Conservation (phyloP, 176 grass and related monocot genomes). For the Ensete glaucum region DNA sequence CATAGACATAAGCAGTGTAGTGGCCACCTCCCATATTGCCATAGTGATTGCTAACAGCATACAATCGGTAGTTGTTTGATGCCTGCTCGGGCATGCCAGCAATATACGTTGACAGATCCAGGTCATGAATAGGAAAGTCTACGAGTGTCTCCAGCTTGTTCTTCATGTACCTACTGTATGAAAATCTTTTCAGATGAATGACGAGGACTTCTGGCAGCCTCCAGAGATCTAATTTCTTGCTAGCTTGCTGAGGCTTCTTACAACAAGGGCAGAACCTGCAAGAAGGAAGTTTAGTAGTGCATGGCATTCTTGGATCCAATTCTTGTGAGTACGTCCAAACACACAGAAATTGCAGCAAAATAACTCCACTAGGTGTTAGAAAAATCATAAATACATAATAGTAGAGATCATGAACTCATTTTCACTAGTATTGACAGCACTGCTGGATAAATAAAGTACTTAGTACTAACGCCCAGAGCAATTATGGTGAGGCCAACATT, state of each 20-base stretch:
- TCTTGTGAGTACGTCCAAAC: background rate
- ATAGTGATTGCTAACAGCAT: constrained; percentile 83
- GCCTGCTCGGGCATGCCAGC: constrained; percentile 27
- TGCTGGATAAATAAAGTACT: no score
- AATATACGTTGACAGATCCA: constrained; percentile 62
- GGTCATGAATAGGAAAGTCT: constrained; percentile 71
- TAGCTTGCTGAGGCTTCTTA: constrained; percentile 82
- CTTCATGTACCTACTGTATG: constrained; percentile 68
- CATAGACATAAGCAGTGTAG: constrained; percentile 75
- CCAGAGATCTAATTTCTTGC: constrained; percentile 96
- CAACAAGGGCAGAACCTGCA: constrained; percentile 84
- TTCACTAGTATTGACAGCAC: no score
- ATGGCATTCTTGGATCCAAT: background rate
- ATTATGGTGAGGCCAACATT: no score
- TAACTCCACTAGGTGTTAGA: no score
- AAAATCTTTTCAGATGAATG: constrained; percentile 93
- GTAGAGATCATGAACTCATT: no score
- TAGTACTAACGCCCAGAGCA: no score
- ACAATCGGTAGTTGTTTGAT: constrained; percentile 46
- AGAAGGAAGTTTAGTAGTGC: background rate
- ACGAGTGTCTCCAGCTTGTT: constrained; percentile 88
- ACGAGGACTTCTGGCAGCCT: constrained; percentile 81
- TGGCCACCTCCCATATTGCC: constrained; percentile 90
- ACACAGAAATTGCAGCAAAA: background rate
- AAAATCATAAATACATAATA: no score